phyloP scores from a whole-genome alignment of 768 basidiomycete species.

The Lyophyllum semitale region DNA sequence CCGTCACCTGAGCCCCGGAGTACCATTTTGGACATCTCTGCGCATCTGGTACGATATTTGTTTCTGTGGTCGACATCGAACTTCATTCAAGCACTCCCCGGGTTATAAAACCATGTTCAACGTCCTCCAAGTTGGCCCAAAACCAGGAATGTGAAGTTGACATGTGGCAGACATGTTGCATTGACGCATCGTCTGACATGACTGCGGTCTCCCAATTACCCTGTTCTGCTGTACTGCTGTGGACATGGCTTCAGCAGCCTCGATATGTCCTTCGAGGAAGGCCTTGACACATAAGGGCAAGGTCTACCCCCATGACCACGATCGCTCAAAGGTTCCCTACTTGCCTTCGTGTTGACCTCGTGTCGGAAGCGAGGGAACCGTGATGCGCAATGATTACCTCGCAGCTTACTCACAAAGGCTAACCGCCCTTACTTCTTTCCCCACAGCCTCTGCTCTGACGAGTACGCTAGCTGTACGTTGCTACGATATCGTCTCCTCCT shows the following conservation, averaged over 20 bases:
- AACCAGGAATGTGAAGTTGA: not conserved
- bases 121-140: not conserved
- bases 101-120: not conserved
- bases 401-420: slow-evolving; percentile 10
- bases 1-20: not conserved
- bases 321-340: not conserved
- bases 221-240: not conserved
- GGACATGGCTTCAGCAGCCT: not conserved
- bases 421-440: slow-evolving; percentile 16
- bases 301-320: not conserved
- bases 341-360: slow-evolving; percentile 10
- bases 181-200: not conserved
- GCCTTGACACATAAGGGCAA: not conserved
- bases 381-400: slow-evolving; percentile 14
- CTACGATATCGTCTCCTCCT: not conserved
- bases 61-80: not conserved
- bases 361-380: slow-evolving; percentile 17
- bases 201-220: not conserved
- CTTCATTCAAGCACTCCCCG: not conserved
- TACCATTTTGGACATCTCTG: not conserved
- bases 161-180: not conserved
- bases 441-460: slow-evolving; percentile 9
- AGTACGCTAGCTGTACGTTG: slow-evolving; percentile 12
- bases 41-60: not conserved
- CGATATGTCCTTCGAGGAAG: not conserved